These are phyloP conservation scores for Escovopsis sp. DNA, from an alignment of 2,329 filamentous ascomycete species.

Conservation along the genomic window DNA sequence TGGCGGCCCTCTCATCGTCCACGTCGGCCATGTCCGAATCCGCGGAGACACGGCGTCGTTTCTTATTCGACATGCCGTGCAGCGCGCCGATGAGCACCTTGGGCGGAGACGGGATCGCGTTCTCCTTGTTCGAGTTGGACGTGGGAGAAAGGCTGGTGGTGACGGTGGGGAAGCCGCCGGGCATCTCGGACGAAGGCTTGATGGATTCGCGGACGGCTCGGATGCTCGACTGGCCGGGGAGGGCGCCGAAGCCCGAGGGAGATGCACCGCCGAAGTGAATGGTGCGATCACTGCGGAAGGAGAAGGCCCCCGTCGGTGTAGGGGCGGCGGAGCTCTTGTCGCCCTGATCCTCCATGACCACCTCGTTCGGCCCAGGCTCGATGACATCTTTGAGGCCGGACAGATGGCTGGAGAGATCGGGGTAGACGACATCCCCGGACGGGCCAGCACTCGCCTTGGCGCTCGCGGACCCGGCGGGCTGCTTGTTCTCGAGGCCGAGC, in stretches of 20 bases:
- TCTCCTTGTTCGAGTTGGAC: slow-evolving; percentile 38
- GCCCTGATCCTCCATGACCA: slow-evolving; percentile 7
- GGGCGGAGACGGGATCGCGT: slow-evolving; percentile 25
- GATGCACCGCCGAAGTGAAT: slow-evolving; percentile 40
- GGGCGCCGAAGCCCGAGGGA: slow-evolving; percentile 38
- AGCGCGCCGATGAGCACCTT: slow-evolving; percentile 32
- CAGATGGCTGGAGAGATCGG: slow-evolving; percentile 37
- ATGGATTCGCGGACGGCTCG: slow-evolving; percentile 44
- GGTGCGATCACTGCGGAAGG: slow-evolving; percentile 51
- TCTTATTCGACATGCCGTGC: slow-evolving; percentile 52
- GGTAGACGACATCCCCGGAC: slow-evolving; percentile 31
- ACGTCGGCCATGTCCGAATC: slow-evolving; percentile 39
- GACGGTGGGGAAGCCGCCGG: slow-evolving; percentile 37
- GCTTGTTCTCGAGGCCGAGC: slow-evolving; percentile 8
- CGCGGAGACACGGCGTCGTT: slow-evolving; percentile 44
- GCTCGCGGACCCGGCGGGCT: slow-evolving; percentile 17
- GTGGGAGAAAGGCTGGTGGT: slow-evolving; percentile 11
- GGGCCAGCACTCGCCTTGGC: slow-evolving; percentile 11
- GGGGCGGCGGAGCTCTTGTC: slow-evolving; percentile 11
- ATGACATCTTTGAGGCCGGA: slow-evolving; percentile 24
- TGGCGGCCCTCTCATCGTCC: slow-evolving; percentile 34
- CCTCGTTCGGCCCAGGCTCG: slow-evolving; percentile 10
- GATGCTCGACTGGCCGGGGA: slow-evolving; percentile 44
- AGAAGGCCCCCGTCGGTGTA: slow-evolving; percentile 43
- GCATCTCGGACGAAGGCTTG: slow-evolving; percentile 30